A percentile compares a stretch with the other conserved stretches of the same genome.
Evolutionary conservation across 2,329 filamentous ascomycete genomes (phyloP).

Genomic region (Venturia aucupariae): DNA sequence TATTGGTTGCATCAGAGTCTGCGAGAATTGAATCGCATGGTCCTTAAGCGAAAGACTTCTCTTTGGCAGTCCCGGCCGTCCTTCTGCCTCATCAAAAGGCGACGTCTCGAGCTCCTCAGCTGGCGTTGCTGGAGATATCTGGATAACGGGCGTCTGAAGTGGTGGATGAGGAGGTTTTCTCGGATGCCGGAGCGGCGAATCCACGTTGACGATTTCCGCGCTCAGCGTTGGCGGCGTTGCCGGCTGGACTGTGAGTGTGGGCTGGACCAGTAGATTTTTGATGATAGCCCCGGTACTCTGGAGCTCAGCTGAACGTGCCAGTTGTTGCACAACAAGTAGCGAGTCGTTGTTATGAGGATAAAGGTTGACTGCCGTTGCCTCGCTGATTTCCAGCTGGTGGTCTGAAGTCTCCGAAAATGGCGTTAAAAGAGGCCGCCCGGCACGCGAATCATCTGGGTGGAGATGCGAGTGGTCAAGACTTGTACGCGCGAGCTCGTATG

Average conservation of each 20-base stretch:
- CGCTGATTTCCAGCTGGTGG: constrained; percentile 47
- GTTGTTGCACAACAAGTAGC: constrained; percentile 53
- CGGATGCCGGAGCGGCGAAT: constrained; percentile 51
- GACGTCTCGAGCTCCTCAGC: constrained; percentile 33
- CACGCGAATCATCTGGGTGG: constrained; percentile 29
- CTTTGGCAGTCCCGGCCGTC: constrained; percentile 25
- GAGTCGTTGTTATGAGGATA: constrained; percentile 56
- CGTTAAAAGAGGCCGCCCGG: constrained; percentile 38
- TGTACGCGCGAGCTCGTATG: constrained; percentile 26
- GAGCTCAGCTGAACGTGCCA: constrained; percentile 19
- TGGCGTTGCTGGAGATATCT: constrained; percentile 47
- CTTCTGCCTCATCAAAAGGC: constrained; percentile 20
- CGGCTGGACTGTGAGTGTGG: constrained; percentile 16
- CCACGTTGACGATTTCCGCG: constrained; percentile 26
- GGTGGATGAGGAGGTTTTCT: constrained; percentile 45
- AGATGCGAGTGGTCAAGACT: constrained; percentile 30
- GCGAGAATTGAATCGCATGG: constrained; percentile 14
- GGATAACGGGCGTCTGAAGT: constrained; percentile 35
- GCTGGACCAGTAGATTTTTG: background rate
- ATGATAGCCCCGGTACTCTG: background rate
- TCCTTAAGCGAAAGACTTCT: constrained; percentile 23
- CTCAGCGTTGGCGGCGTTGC: constrained; percentile 16
- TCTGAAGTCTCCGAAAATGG: constrained; percentile 39
- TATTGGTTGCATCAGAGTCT: constrained; percentile 12
- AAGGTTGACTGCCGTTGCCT: constrained; percentile 51